Evolutionary conservation across 768 basidiomycete genomes (phyloP), one percentile per base, ranked within the genome.

Genomic region (Naganishia vaughanmartiniae): DNA sequence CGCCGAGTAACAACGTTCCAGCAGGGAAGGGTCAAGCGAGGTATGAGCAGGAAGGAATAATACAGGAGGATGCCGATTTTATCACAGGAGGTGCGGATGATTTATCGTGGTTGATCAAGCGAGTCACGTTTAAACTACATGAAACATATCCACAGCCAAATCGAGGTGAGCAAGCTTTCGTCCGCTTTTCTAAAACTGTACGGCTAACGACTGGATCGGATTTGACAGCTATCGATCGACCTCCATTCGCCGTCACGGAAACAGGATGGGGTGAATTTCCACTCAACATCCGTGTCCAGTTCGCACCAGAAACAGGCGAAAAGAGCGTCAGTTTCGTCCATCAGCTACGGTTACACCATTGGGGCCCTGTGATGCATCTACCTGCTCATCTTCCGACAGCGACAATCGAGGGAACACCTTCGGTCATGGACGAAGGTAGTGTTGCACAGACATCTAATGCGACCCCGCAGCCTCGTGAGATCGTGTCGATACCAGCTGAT

Each of bases 261-360:
- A 98, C 96, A 19, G 96, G 96, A 57, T 99, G 96, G 96, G 96
- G 96, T 74, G 96, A 99, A 83, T 99, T 99, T 82, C 93, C 96
- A 77, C 90, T 98, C 73, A 87, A 89, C 76, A 94, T 99, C 73
- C 87, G 90, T 65, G 89, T 99, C 66, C 89, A 89, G 58, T 97
- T 98, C 82, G 85, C 93, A 36, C 81, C 86, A 65, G 96, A 99
- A 81, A 88, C 93, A 4, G 89, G 88, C 58, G 96, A 98, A 80
- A 98, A 98, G 78, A 87, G 92, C 21, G 84, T 97, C 73, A 86
- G 86, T 4, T 83, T 96, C 68, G 90, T 91, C 73, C 96, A 99
- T 82, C 91, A 95, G 77, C 89, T 99, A 78, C 97, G 97, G 79
- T 86, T 99, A 0, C 96, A 82, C 73, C 81, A 81, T 69, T 81